Evolutionary conservation across 2,329 filamentous ascomycete species (phyloP).

Genomic region (Calycina marina): DNA sequence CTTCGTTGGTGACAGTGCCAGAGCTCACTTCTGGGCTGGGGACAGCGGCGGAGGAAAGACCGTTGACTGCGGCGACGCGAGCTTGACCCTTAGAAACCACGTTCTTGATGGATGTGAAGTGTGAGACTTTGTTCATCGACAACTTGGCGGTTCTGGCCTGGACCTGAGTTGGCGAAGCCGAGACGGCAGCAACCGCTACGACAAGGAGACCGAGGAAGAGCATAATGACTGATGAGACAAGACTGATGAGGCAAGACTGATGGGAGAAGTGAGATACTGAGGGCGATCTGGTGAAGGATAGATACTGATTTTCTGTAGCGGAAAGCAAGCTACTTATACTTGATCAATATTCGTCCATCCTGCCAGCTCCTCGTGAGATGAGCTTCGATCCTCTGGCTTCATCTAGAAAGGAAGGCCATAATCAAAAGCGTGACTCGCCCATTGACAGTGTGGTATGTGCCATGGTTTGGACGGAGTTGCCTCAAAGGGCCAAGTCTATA

Average conservation of each 20-base stretch:
- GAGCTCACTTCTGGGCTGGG: constrained; percentile 7
- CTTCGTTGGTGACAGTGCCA: constrained; percentile 18
- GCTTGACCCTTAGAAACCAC: constrained; percentile 15
- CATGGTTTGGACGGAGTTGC: background rate
- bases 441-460: background rate
- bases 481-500: constrained; percentile 3
- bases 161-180: constrained; percentile 15
- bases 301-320: constrained; percentile 4
- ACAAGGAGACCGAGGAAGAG: constrained; percentile 14
- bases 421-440: constrained; percentile 5
- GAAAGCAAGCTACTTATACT: constrained; percentile 7
- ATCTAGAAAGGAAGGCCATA: constrained; percentile 6
- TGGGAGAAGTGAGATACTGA: constrained; percentile 4
- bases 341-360: constrained; percentile 1
- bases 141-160: constrained; percentile 11
- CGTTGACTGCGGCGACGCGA: constrained; percentile 16
- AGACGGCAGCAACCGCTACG: constrained; percentile 12
- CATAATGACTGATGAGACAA: constrained; percentile 9
- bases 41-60: constrained; percentile 4
- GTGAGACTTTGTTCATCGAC: constrained; percentile 14
- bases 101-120: constrained; percentile 14
- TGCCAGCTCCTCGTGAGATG: constrained; percentile 1
- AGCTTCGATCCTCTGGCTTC: constrained; percentile 2
- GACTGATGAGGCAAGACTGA: too few relatives aligned
- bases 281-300: constrained; percentile 3